Base-by-base conservation (phyloP, 1,139 yeast genomes). In the Torulaspora globosa region DNA sequence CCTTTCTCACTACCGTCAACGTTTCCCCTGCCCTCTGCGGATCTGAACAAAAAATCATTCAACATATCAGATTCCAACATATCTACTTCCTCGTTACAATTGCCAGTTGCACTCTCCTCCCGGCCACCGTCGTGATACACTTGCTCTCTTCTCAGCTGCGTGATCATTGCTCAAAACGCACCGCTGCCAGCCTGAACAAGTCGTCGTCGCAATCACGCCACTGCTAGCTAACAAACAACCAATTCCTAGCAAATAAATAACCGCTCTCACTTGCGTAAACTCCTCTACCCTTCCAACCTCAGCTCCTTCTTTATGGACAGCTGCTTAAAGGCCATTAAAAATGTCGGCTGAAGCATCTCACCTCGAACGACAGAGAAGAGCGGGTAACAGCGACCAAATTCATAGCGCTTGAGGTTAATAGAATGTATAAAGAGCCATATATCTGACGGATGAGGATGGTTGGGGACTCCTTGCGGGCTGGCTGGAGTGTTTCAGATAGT, bases 21-120 rank as follows among this genome's bases (percentile, higher is more conserved):
- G 37, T 38, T 49, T 12, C 23, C 38, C 24, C 41, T 34, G 14
- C 44, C 44, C 12, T 41, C 48, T 26, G 38, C 38, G 21, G 45
- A 35, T 46, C 50, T 27, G 40, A 55, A 51, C 48, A 55, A 29
- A 36, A 54, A 51, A 10, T 55, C 59, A 27, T 55, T 50, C 47
- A 55, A 28, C 16, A 55, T 45, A 16, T 55, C 56, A 10, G 54
- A 42, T 21, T 52, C 56, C 38, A 52, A 39, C 48, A 52, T 47
- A 24, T 47, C 46, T 19, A 48, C 42, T 16, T 47, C 48, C 12
- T 41, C 45, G 8, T 14, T 23, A 5, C 19, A 23, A 15, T 16
- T 11, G 19, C 27, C 23, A 6, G 8, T 21, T 8, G 9, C 23
- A 9, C 16, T 30, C 14, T 35, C 32, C 21, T 7, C 33, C 21